Percentiles rank a stretch among this genome's conserved stretches.
phyloP scores from a whole-genome alignment of 371 early-diverging fungal genomes.

The Chytridiales sp. region DNA sequence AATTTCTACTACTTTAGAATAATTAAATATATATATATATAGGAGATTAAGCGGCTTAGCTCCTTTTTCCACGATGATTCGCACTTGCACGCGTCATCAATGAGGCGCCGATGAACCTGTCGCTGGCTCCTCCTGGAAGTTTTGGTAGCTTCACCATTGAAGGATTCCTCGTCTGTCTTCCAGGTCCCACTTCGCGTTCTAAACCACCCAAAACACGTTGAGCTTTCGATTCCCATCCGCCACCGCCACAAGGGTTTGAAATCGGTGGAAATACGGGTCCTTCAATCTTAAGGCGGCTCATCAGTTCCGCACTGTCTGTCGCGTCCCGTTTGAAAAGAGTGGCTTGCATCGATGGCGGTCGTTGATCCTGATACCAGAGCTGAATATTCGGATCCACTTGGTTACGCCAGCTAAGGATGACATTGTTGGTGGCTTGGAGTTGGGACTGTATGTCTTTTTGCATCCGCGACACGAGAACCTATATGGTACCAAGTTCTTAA shows the following conservation, averaged over 20 bases:
- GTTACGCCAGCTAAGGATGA: conserved; percentile 14
- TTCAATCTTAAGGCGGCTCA: no score
- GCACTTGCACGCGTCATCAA: no score
- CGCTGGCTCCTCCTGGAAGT: no score
- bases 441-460: background rate
- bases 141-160: no score
- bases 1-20: background rate
- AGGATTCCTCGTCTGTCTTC: no score
- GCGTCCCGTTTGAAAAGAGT: conserved; percentile 7
- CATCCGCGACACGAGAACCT: conserved; percentile 16
- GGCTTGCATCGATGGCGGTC: conserved; percentile 12
- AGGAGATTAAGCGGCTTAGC: background rate
- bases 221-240: no score
- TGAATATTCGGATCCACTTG: conserved; percentile 1
- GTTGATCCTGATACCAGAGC: conserved; percentile 1
- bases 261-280: no score
- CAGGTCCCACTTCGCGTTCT: no score
- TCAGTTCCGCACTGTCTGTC: background rate
- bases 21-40: background rate
- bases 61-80: no score
- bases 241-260: no score
- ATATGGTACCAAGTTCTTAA: background rate
- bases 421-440: background rate
- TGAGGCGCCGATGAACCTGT: no score
- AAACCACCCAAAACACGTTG: no score